These are phyloP conservation scores for Malus hybrid DNA, from an alignment of 331 rosid genomes.

Conservation along the genomic window DNA sequence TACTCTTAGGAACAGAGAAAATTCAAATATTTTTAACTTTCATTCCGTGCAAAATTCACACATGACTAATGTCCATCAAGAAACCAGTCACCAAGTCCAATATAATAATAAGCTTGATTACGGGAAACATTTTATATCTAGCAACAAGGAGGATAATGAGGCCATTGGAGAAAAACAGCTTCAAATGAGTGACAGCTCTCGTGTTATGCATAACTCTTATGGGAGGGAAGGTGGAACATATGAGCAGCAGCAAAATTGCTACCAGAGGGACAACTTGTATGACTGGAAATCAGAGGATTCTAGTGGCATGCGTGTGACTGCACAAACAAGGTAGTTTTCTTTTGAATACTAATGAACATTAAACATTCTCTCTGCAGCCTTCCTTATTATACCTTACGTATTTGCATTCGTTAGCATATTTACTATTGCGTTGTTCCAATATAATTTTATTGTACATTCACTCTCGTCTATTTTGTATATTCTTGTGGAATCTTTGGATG, in stretches of 20 bases:
- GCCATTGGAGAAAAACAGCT: constrained; percentile 11
- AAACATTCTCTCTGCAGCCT: background rate
- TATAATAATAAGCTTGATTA: constrained; percentile 30
- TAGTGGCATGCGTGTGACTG: constrained; percentile 11
- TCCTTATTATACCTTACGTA: background rate
- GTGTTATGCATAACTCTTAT: constrained; percentile 21
- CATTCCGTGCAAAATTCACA: constrained; percentile 16
- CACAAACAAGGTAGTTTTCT: constrained; percentile 36
- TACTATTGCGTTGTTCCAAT: background rate
- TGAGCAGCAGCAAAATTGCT: constrained; percentile 33
- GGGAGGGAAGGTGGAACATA: constrained; percentile 23
- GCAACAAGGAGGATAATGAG: constrained; percentile 23
- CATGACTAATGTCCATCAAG: constrained; percentile 14
- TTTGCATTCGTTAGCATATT: background rate
- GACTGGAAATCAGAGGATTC: constrained; percentile 19
- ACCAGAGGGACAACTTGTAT: constrained; percentile 18
- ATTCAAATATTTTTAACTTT: constrained; percentile 13
- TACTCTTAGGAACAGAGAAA: constrained; percentile 14
- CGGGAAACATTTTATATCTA: constrained; percentile 14
- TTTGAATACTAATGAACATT: background rate
- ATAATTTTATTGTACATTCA: background rate
- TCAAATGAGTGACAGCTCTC: constrained; percentile 26
- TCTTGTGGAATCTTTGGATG: background rate
- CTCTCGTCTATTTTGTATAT: background rate
- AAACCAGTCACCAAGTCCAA: constrained; percentile 19